Evolutionary conservation across 2,329 filamentous ascomycete species (phyloP), one percentile per base, ranked within the genome.

Genomic region (Colletotrichum paranaense): DNA sequence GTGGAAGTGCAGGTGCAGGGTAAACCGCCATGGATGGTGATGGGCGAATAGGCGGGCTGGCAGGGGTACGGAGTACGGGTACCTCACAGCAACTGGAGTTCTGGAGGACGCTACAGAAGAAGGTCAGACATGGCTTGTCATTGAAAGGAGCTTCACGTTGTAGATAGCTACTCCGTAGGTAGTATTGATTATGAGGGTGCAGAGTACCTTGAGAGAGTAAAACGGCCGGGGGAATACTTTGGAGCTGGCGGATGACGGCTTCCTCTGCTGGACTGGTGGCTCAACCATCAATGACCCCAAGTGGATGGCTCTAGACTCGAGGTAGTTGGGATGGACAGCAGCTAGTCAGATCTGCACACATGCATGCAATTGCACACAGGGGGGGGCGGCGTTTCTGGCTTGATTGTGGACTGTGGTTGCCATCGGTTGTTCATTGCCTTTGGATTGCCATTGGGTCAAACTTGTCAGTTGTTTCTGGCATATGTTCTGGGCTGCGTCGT

Each of bases 281-380:
- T 46, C 24, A n/a, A 26, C 24, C 38, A 42, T 42, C 38, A 42
- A 42, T 42, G 38, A 8, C 59, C 46, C 38, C 26, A 22, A 49
- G 59, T 30, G 59, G 59, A 12, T 28, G 28, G 26, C 35, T 62
- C 30, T 62, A 62, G 59, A 49, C 42, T 52, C 38, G 24, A 60
- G 38, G 30, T 68, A 60, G 38, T 22, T 68, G 62, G 62, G 46
- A 63, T 32, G 46, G 62, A 28, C 49, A 26, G 24, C 62, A 55
- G 57, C 57, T 49, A 38, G 56, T 56, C 46, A 59, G 66, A 73
- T 73, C 70, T 73, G 60, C 70, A 49, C 46, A 65, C 66, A 38
- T 73, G 56, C 67, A 60, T 73, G 70, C 70, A 64, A 64, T 64
- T 35, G 55, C 55, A 68, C 59, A 68, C 59, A 53, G 46, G 66